These are phyloP conservation scores for Paralagenidium karlingii DNA, from an alignment of 352 stramenopile species.

Conservation along the genomic window DNA sequence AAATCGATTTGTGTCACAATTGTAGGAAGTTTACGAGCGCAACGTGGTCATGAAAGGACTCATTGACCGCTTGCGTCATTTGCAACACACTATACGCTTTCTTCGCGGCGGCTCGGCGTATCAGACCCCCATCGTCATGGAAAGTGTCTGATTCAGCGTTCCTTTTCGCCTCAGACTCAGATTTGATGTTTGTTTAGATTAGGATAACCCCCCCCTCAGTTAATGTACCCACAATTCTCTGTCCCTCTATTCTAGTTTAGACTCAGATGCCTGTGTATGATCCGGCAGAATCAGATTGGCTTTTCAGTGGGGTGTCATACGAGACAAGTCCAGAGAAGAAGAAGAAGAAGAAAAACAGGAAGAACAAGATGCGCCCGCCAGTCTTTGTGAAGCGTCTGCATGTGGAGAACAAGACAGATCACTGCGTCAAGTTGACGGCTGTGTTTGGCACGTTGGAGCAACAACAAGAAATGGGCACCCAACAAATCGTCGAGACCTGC, in stretches of 20 bases:
- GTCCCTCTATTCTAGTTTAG: too few relatives aligned
- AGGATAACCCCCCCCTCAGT: too few relatives aligned
- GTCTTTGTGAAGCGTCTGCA: slow-evolving; percentile 59
- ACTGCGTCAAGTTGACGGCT: slow-evolving; percentile 39
- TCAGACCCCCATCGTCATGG: slow-evolving; percentile 50
- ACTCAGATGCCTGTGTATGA: too few relatives aligned
- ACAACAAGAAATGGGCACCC: slow-evolving; percentile 43
- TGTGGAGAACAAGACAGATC: slow-evolving; percentile 54
- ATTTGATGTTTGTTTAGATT: too few relatives aligned
- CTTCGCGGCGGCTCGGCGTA: slow-evolving; percentile 56
- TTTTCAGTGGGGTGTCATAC: too few relatives aligned
- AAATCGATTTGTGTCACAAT: neutral
- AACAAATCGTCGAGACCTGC: slow-evolving; percentile 42
- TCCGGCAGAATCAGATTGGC: too few relatives aligned
- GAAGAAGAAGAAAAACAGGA: too few relatives aligned
- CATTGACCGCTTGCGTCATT: slow-evolving; percentile 59
- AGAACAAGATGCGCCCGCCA: slow-evolving; percentile 33
- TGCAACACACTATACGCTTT: slow-evolving; percentile 66
- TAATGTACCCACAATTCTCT: too few relatives aligned
- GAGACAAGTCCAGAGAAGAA: too few relatives aligned
- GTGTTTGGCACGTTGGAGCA: slow-evolving; percentile 60
- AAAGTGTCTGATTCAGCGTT: slow-evolving; percentile 44
- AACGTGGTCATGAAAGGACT: slow-evolving; percentile 80
- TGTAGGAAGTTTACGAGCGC: slow-evolving; percentile 69
- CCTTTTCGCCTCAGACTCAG: too few relatives aligned